These are phyloP conservation scores for Synchytrium microbalum DNA, from an alignment of 371 early-diverging fungal genomes.

Conservation along the genomic window DNA sequence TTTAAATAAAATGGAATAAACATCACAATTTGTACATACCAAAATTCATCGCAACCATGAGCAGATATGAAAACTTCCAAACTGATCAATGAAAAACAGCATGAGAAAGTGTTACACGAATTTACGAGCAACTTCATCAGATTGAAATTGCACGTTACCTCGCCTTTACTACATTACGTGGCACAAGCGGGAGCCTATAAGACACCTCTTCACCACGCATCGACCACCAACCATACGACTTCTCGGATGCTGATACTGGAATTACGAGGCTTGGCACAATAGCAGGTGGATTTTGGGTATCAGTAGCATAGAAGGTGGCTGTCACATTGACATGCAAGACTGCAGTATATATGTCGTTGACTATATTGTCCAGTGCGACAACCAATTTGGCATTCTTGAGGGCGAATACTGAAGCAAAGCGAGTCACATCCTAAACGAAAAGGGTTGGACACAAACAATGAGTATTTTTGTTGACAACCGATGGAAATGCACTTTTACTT, in stretches of 20 bases:
- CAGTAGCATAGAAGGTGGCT: neutral
- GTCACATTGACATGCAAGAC: neutral
- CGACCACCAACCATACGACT: neutral
- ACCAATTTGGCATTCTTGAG: too few species aligned
- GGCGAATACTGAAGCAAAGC: too few species aligned
- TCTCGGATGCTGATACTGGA: too few species aligned
- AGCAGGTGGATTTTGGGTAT: neutral
- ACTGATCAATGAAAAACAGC: neutral
- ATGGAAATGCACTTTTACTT: too few species aligned
- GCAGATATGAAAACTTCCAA: neutral
- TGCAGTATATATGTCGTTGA: neutral
- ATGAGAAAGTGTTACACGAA: neutral
- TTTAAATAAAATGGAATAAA: neutral
- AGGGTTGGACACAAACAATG: too few species aligned
- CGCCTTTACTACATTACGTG: neutral
- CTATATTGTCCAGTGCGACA: slow-evolving; percentile 1
- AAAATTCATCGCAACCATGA: slow-evolving; percentile 1
- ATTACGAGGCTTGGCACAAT: too few species aligned
- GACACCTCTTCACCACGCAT: neutral
- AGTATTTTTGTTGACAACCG: too few species aligned
- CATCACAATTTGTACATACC: neutral
- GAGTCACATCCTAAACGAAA: too few species aligned
- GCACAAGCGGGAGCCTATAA: too few species aligned
- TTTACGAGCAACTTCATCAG: neutral
- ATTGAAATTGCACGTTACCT: neutral